Evolutionary conservation across 441 rosid species (phyloP), one percentile per base, ranked within the genome.

Genomic region (Geranium incanum): DNA sequence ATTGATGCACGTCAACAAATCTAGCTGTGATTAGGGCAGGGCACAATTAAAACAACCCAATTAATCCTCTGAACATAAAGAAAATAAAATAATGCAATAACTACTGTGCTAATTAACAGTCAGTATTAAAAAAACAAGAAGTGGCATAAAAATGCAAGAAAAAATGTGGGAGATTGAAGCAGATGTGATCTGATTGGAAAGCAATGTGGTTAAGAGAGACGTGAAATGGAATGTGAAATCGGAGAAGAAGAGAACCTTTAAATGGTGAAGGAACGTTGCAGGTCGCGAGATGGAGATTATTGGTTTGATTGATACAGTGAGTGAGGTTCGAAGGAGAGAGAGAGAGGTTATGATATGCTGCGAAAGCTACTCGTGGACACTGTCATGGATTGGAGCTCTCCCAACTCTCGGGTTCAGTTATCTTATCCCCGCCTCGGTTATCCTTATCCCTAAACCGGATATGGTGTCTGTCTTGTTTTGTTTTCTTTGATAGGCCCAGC

Each of bases 1-100:
- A 67, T 67, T 45, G 68, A 50, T 50, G 67, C 36, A 73, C 45
- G 39, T 23, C 37, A 66, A 52, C 65, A 18, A 75, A 75, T 69
- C 68, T 23, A 75, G 36, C 66, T 77, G 73, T 28, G 33, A 28
- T 28, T 28, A 28, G 33, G 33, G 33, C 33, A 28, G 62, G 60
- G 78, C 69, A 38, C 50, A 28, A 28, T 37, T n/a, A 3, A 45
- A n/a, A 0, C 68, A 50, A 15, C 0, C 6, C 23, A 19, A 59
- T 6, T 3, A 59, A 59, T 16, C 64, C 16, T n/a, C 64, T 1
- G 2, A 12, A 45, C 52, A 45, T 45, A 1, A 45, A 9, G n/a
- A 9, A 28, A 28, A 28, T 28, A 2, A 11, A 28, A 28, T 2
- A 28, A 28, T 28, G 33, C 33, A 45, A 45, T 45, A 9, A 9